Evolutionary conservation across 768 basidiomycete species (phyloP).

Genomic region (Rhizopogon roseolus): DNA sequence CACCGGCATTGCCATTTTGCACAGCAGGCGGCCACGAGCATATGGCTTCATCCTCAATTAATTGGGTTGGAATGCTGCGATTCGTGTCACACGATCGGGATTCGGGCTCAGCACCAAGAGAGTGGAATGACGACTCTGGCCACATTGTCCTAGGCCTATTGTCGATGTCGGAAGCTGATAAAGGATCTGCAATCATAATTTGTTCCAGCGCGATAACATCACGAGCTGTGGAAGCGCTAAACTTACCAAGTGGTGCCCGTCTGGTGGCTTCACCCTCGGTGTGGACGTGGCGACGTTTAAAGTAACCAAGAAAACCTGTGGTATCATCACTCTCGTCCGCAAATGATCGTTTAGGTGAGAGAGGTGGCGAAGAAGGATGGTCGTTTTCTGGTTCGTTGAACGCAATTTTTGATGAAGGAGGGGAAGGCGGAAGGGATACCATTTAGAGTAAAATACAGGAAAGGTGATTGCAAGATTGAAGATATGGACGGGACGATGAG

Average conservation of each 20-base stretch:
- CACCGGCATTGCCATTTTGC: not conserved
- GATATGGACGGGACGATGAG: too few relatives aligned
- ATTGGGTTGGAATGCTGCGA: slow-evolving; percentile 6
- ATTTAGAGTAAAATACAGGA: not conserved
- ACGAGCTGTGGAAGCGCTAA: not conserved
- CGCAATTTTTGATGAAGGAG: not conserved
- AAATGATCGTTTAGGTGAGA: slow-evolving; percentile 16
- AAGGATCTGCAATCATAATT: slow-evolving; percentile 16
- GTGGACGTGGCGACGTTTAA: slow-evolving; percentile 18
- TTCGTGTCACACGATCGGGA: slow-evolving; percentile 13
- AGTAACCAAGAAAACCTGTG: slow-evolving; percentile 5
- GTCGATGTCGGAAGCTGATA: slow-evolving; percentile 17
- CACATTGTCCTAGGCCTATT: slow-evolving; percentile 14
- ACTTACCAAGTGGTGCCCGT: slow-evolving; percentile 24
- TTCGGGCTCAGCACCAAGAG: slow-evolving; percentile 3
- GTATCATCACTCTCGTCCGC: slow-evolving; percentile 9
- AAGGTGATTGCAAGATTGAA: not conserved
- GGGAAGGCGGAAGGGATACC: not conserved
- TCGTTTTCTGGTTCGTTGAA: slow-evolving; percentile 7
- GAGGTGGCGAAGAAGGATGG: slow-evolving; percentile 7
- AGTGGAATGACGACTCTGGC: slow-evolving; percentile 5
- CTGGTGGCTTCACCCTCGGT: slow-evolving; percentile 1
- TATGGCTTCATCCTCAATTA: not conserved
- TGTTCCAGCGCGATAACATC: slow-evolving; percentile 1
- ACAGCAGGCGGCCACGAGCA: slow-evolving; percentile 21